phyloP scores from a whole-genome alignment of 2,329 filamentous ascomycete species.

The Botrytis galanthina region DNA sequence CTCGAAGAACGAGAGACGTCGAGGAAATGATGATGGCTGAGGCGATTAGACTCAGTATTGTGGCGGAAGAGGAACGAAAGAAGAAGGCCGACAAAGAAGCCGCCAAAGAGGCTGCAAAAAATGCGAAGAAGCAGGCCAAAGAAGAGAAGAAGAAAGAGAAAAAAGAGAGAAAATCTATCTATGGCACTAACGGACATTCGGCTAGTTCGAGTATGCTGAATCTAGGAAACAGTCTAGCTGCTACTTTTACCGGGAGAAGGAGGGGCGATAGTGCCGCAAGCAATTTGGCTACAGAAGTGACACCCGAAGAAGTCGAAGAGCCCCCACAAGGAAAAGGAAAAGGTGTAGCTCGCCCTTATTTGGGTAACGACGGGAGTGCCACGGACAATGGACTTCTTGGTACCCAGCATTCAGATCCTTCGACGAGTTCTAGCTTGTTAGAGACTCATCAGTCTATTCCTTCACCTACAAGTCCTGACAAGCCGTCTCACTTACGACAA shows the following conservation, averaged over 20 bases:
- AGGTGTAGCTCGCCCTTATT: conserved; percentile 56
- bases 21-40: conserved; percentile 99
- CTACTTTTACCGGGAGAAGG: conserved; percentile 46
- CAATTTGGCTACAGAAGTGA: conserved; percentile 57
- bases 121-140: conserved; percentile 81
- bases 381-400: conserved; percentile 28
- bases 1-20: conserved; percentile 66
- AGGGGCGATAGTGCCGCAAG: conserved; percentile 59
- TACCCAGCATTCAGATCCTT: conserved; percentile 30
- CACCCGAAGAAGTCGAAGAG: conserved; percentile 45
- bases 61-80: conserved; percentile 88
- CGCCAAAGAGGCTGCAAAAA: conserved; percentile 72
- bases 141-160: conserved; percentile 68
- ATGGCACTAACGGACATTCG: conserved; percentile 46
- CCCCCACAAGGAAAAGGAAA: conserved; percentile 58
- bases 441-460: conserved; percentile 47
- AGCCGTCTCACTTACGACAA: conserved; percentile 72
- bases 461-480: conserved; percentile 50
- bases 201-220: conserved; percentile 65
- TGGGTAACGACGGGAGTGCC: conserved; percentile 18
- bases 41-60: conserved; percentile 86
- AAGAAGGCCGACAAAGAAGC: conserved; percentile 78
- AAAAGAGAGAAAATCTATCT: conserved; percentile 56
- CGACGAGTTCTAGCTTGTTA: conserved; percentile 25
- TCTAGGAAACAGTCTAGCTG: conserved; percentile 40